Evolutionary conservation across 1,139 yeast genomes (phyloP).

Genomic region (Candida pseudocylindracea): DNA sequence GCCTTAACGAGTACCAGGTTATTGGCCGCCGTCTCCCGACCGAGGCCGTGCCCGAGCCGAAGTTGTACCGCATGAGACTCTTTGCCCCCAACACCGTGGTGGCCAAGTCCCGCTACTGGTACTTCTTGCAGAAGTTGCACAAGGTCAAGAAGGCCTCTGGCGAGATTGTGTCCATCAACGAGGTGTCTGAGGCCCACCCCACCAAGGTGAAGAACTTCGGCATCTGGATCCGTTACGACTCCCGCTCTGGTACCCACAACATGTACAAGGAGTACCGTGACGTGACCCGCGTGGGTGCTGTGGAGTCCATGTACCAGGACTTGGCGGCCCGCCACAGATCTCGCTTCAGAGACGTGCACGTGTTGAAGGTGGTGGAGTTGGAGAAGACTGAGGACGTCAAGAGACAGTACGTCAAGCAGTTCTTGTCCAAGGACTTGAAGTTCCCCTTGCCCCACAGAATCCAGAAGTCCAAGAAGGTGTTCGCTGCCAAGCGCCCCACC

Average conservation of each 20-base stretch:
- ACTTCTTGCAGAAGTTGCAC: conserved; percentile 97
- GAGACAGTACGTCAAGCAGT: conserved; percentile 98
- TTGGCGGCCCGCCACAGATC: conserved; percentile 99
- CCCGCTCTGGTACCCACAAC: conserved; percentile 99
- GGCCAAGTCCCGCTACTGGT: conserved; percentile 99
- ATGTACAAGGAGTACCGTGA: conserved; percentile 99
- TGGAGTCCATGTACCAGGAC: conserved; percentile 97
- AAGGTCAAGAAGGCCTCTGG: conserved; percentile 99
- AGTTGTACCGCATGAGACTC: conserved; percentile 99
- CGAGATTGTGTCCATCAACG: conserved; percentile 89
- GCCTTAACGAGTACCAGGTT: conserved; percentile 98
- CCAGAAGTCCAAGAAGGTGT: conserved; percentile 74
- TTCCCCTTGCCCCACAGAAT: conserved; percentile 99
- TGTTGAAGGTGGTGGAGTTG: conserved; percentile 95
- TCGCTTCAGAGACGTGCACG: conserved; percentile 98
- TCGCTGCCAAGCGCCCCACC: conserved; percentile 85
- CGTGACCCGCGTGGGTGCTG: conserved; percentile 97
- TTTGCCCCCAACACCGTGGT: conserved; percentile 98
- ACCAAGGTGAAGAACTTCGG: conserved; percentile 99
- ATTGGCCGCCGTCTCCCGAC: conserved; percentile 99
- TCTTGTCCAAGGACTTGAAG: conserved; percentile 86
- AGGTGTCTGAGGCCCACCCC: conserved; percentile 88
- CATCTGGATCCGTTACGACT: conserved; percentile 99
- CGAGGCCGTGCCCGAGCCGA: conserved; percentile 98
- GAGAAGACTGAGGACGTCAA: conserved; percentile 95